phyloP scores from a whole-genome alignment of 768 basidiomycete species.

The Cubamyces sp. region DNA sequence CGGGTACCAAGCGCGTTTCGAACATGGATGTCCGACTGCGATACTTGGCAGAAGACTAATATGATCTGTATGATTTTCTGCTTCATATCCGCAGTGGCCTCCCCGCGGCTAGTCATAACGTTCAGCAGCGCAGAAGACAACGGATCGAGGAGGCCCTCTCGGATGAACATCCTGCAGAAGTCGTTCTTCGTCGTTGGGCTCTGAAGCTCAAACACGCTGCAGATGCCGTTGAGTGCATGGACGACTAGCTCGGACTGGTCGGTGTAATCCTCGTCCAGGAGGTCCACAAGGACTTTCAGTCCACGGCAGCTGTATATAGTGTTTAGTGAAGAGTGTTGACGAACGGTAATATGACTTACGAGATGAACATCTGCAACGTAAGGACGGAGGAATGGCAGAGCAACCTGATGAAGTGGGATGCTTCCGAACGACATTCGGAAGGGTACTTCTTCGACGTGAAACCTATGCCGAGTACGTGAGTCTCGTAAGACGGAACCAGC shows the following conservation, averaged over 20 bases:
- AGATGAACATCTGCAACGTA: constrained; percentile 98
- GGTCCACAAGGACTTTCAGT: constrained; percentile 90
- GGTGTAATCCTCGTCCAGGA: constrained; percentile 94
- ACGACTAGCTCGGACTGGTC: constrained; percentile 91
- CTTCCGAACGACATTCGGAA: constrained; percentile 91
- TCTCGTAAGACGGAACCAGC: not conserved
- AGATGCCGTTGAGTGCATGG: constrained; percentile 92
- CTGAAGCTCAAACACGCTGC: constrained; percentile 94
- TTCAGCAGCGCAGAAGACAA: constrained; percentile 87
- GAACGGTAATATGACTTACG: constrained; percentile 55
- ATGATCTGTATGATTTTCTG: constrained; percentile 88
- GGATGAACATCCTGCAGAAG: constrained; percentile 97
- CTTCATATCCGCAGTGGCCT: constrained; percentile 73
- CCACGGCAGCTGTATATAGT: constrained; percentile 77
- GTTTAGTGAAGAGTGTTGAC: not conserved
- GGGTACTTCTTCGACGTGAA: constrained; percentile 96
- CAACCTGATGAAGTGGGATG: constrained; percentile 91
- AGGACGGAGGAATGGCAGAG: constrained; percentile 92
- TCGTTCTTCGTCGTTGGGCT: constrained; percentile 97
- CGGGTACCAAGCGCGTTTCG: constrained; percentile 90
- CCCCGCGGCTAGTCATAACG: constrained; percentile 77
- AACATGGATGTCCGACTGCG: constrained; percentile 94
- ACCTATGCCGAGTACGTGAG: constrained; percentile 44
- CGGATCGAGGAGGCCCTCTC: constrained; percentile 93
- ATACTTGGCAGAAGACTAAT: constrained; percentile 91